Percentiles rank a stretch among this genome's conserved stretches.
Evolutionary conservation across 192 early-diverging fungal species (phyloP).

Genomic region (Umbelopsis sp.): DNA sequence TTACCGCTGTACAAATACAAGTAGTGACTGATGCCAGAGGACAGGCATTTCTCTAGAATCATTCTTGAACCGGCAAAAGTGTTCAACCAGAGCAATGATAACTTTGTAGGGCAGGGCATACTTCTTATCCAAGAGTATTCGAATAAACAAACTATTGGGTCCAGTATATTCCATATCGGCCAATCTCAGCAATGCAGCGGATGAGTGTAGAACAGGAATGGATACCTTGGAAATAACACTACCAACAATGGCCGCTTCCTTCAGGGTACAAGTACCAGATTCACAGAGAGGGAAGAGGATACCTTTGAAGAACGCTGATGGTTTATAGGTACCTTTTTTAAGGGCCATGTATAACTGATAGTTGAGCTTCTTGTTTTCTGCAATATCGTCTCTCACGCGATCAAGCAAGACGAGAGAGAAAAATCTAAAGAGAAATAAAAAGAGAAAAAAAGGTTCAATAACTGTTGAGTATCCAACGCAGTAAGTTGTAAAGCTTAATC

Average conservation of each 20-base stretch:
- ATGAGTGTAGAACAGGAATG: conserved; percentile 94
- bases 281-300: conserved; percentile 95
- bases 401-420: conserved; percentile 88
- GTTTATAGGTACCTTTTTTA: conserved; percentile 97
- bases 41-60: conserved; percentile 87
- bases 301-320: conserved; percentile 97
- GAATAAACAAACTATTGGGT: conserved; percentile 92
- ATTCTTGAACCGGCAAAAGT: conserved; percentile 90
- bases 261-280: conserved; percentile 85
- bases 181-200: conserved; percentile 88
- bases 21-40: conserved; percentile 95
- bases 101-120: conserved; percentile 98
- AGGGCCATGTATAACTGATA: conserved; percentile 96
- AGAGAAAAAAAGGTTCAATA: too few species aligned
- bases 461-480: too few species aligned
- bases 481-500: too few species aligned
- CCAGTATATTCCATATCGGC: conserved; percentile 99
- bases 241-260: conserved; percentile 95
- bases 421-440: conserved; percentile 63
- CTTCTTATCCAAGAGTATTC: conserved; percentile 96
- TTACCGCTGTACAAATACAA: conserved; percentile 91
- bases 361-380: conserved; percentile 96
- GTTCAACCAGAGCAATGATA: conserved; percentile 93
- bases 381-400: conserved; percentile 92
- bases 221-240: conserved; percentile 90